phyloP scores from a whole-genome alignment of 2,329 filamentous ascomycete species.

The Lasiodiplodia theobromae region DNA sequence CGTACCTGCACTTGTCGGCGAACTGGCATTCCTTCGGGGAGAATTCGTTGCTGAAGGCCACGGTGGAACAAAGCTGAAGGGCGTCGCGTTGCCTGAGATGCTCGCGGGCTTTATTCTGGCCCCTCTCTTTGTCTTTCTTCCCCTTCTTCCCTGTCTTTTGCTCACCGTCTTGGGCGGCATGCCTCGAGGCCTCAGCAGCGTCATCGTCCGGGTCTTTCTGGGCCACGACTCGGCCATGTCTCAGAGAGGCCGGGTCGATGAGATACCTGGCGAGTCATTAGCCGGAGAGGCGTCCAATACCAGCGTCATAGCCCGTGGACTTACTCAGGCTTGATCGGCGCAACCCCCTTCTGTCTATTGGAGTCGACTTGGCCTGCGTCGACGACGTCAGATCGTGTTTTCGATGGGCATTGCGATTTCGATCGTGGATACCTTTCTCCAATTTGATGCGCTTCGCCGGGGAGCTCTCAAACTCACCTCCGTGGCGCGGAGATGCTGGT shows the following conservation, averaged over 20 bases:
- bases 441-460: slow-evolving; percentile 35
- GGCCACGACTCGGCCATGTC: slow-evolving; percentile 32
- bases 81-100: slow-evolving; percentile 83
- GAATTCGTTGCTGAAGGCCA: slow-evolving; percentile 77
- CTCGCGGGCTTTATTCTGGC: slow-evolving; percentile 82
- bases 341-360: slow-evolving; percentile 60
- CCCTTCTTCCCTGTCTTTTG: slow-evolving; percentile 51
- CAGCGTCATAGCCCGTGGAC: slow-evolving; percentile 37
- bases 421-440: slow-evolving; percentile 23
- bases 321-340: slow-evolving; percentile 77
- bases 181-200: slow-evolving; percentile 64
- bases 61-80: slow-evolving; percentile 77
- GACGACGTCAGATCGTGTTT: slow-evolving; percentile 4
- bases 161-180: slow-evolving; percentile 50
- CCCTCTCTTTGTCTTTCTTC: slow-evolving; percentile 67
- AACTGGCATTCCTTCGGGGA: slow-evolving; percentile 77
- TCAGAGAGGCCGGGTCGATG: slow-evolving; percentile 40
- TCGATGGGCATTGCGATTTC: slow-evolving; percentile 15
- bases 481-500: slow-evolving; percentile 34
- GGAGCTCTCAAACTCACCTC: slow-evolving; percentile 42
- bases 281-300: slow-evolving; percentile 13
- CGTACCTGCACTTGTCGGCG: slow-evolving; percentile 80
- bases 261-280: slow-evolving; percentile 40
- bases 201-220: slow-evolving; percentile 57
- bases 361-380: slow-evolving; percentile 21